A percentile compares a stretch with the other conserved stretches of the same genome.
phyloP scores from a whole-genome alignment of 139 green algal genomes.

The Picochlorum sp. region DNA sequence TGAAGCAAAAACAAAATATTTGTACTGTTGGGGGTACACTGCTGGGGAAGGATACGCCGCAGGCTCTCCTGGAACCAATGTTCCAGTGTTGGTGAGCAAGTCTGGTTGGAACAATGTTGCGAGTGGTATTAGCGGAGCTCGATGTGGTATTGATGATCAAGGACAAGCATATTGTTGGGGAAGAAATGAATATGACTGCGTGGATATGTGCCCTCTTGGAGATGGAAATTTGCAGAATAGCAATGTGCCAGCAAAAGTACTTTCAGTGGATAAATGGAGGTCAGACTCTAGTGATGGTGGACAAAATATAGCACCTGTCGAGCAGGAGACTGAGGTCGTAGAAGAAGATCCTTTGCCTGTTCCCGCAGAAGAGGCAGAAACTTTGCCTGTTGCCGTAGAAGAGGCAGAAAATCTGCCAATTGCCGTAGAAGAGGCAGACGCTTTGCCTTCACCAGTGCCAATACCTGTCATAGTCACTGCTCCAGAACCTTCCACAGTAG shows the following conservation, averaged over 20 bases:
- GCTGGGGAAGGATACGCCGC: not conserved
- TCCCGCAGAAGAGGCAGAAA: no score
- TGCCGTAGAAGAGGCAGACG: no score
- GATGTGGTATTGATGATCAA: not conserved
- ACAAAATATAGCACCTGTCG: no score
- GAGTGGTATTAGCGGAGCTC: not conserved
- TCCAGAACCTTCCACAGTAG: no score
- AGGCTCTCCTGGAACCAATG: not conserved
- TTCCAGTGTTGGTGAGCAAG: not conserved
- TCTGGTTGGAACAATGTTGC: not conserved
- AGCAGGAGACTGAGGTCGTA: no score
- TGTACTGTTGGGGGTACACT: slow-evolving; percentile 3
- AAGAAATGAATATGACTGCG: not conserved
- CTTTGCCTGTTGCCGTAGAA: no score
- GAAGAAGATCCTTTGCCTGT: no score
- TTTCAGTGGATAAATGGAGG: not conserved
- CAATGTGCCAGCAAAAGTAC: not conserved
- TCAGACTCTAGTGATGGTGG: not conserved
- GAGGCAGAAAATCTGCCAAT: no score
- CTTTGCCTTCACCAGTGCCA: no score
- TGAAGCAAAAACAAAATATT: not conserved
- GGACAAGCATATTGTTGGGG: not conserved
- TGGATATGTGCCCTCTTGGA: not conserved
- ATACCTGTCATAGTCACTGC: no score
- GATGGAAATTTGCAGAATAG: not conserved